These are phyloP conservation scores for Tricholoma bakamatsutake DNA, from an alignment of 768 basidiomycete species.

Conservation along the genomic window DNA sequence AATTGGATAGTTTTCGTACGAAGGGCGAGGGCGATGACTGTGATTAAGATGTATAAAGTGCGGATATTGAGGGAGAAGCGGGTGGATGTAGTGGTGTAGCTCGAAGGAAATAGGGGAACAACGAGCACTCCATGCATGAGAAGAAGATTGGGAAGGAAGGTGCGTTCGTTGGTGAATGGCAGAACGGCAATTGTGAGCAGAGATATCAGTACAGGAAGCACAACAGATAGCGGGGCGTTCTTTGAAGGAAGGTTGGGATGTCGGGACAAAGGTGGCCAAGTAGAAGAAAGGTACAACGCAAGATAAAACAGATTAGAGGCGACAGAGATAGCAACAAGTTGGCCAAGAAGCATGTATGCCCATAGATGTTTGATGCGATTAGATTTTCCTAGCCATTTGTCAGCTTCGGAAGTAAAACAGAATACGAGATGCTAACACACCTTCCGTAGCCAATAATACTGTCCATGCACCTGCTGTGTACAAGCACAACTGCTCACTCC, in stretches of 20 bases:
- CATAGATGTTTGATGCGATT: slow-evolving; percentile 43
- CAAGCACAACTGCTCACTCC: slow-evolving; percentile 59
- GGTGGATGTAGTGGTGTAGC: slow-evolving; percentile 20
- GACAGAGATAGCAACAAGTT: slow-evolving; percentile 65
- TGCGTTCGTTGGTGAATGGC: slow-evolving; percentile 32
- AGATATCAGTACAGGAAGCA: slow-evolving; percentile 38
- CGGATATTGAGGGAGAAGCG: slow-evolving; percentile 13
- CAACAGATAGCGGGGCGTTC: slow-evolving; percentile 23
- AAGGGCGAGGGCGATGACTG: neutral
- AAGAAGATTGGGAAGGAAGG: slow-evolving; percentile 56
- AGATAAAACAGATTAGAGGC: slow-evolving; percentile 59
- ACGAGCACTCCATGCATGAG: slow-evolving; percentile 54
- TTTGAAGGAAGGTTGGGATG: neutral
- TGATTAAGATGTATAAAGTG: neutral
- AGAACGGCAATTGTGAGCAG: slow-evolving; percentile 37
- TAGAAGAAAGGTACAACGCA: slow-evolving; percentile 35
- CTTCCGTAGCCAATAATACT: slow-evolving; percentile 43
- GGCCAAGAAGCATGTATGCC: slow-evolving; percentile 71
- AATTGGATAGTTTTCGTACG: neutral
- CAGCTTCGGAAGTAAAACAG: neutral
- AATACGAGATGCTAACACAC: slow-evolving; percentile 24
- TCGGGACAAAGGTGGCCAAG: slow-evolving; percentile 7
- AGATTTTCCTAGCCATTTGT: slow-evolving; percentile 25
- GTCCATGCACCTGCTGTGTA: slow-evolving; percentile 57
- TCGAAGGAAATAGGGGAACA: slow-evolving; percentile 30